Conservation (phyloP, 805 yeast genomes). For the Hanseniaspora occidentalis region DNA sequence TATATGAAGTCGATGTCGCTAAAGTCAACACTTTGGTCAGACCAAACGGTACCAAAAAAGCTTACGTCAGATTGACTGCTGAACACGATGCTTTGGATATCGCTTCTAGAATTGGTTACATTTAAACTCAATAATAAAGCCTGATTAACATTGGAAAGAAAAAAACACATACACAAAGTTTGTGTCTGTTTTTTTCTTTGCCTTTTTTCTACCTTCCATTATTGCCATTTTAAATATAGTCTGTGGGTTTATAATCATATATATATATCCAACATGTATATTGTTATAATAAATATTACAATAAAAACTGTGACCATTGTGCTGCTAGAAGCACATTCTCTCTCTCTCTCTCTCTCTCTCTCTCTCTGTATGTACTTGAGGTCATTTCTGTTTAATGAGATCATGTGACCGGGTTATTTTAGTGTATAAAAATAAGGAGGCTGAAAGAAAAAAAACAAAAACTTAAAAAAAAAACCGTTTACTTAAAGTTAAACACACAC, state of each 20-base stretch:
- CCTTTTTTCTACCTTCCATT: background rate
- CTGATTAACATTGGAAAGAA: background rate
- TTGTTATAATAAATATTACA: too few relatives aligned
- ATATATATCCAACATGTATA: too few relatives aligned
- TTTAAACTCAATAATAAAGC: conserved; percentile 35
- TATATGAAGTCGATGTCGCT: conserved; percentile 90
- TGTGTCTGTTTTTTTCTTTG: conserved; percentile 1
- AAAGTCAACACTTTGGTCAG: conserved; percentile 94
- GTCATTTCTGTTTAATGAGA: too few relatives aligned
- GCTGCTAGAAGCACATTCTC: too few relatives aligned
- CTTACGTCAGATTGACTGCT: conserved; percentile 97
- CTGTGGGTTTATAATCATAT: too few relatives aligned
- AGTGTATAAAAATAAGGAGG: too few relatives aligned
- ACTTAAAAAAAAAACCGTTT: too few relatives aligned
- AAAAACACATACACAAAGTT: background rate
- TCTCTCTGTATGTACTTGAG: too few relatives aligned
- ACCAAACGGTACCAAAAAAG: conserved; percentile 99
- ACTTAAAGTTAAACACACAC: background rate
- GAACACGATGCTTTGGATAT: conserved; percentile 99
- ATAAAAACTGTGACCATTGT: too few relatives aligned
- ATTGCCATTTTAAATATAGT: too few relatives aligned
- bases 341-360: too few relatives aligned
- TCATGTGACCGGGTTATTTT: too few relatives aligned
- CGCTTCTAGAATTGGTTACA: conserved; percentile 99
- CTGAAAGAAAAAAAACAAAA: background rate